Conservation (phyloP, 2,329 filamentous ascomycete species). For the Sporothrix curviconia region DNA sequence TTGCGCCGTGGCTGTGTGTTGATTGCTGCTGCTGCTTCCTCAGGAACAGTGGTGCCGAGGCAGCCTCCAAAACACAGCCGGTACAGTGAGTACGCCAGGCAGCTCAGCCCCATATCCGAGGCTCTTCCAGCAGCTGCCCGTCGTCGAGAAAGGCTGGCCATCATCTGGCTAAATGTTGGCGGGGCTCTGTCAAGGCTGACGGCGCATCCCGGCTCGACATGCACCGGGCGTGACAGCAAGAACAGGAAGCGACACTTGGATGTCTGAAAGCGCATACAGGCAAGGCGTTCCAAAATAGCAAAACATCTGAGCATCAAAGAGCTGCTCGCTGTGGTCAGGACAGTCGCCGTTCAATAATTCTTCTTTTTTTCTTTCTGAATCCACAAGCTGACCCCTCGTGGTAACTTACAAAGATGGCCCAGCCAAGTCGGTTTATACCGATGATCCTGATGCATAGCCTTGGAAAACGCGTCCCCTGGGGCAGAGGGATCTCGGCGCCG, state of each 20-base stretch:
- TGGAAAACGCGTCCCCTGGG: neutral
- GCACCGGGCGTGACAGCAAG: neutral
- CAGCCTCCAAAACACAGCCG: neutral
- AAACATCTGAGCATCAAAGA: neutral
- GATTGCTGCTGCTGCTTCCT: no score
- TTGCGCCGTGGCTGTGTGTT: no score
- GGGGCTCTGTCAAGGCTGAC: no score
- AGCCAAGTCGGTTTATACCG: neutral
- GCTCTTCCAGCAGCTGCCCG: neutral
- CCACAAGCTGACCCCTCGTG: no score
- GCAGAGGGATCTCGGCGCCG: neutral
- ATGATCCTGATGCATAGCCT: neutral
- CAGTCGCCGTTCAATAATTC: no score
- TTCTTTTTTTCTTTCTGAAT: no score
- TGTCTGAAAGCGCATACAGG: neutral
- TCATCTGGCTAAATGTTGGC: neutral
- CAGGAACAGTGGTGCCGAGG: no score
- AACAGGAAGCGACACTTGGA: neutral
- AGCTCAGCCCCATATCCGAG: conserved; percentile 3
- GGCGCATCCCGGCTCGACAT: no score
- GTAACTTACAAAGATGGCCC: neutral
- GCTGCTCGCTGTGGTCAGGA: neutral
- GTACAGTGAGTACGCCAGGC: neutral
- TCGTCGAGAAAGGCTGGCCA: neutral
- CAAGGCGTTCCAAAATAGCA: conserved; percentile 1